Conservation (phyloP, 2,329 filamentous ascomycete genomes). For the Fusarium ramigenum region DNA sequence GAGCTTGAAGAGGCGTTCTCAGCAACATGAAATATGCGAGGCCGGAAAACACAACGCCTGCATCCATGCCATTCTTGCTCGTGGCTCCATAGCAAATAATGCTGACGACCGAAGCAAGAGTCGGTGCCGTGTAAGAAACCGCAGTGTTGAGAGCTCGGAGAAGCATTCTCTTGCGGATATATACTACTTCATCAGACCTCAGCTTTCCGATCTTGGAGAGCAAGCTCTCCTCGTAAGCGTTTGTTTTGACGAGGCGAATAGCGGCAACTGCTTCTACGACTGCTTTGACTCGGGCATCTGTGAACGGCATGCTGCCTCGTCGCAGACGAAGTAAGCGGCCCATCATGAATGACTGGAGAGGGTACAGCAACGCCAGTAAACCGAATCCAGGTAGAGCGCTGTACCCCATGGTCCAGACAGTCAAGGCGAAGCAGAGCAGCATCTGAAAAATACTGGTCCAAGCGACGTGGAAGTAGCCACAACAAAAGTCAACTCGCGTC, state of each 20-base stretch:
- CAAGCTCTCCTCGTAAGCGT: constrained; percentile 20
- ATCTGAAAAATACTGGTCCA: constrained; percentile 48
- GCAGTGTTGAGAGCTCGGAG: constrained; percentile 19
- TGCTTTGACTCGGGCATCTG: constrained; percentile 13
- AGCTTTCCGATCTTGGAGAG: constrained; percentile 23
- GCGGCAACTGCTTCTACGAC: constrained; percentile 20
- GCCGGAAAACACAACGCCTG: constrained; percentile 12
- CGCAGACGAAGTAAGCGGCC: constrained; percentile 6
- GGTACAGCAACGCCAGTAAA: constrained; percentile 10
- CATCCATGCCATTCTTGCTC: constrained; percentile 7
- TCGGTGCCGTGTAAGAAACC: constrained; percentile 15
- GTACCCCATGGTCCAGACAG: constrained; percentile 15
- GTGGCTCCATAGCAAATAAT: constrained; percentile 27
- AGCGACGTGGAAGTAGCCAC: constrained; percentile 45
- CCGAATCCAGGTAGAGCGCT: constrained; percentile 18
- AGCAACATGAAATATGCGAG: constrained; percentile 15
- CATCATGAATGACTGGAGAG: constrained; percentile 29
- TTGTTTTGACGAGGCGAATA: constrained; percentile 19
- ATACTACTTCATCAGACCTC: constrained; percentile 8
- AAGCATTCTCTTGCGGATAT: constrained; percentile 31
- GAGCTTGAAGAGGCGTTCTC: constrained; percentile 8
- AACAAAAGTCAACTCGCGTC: constrained; percentile 46
- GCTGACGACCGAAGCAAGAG: constrained; percentile 14
- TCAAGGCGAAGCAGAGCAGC: constrained; percentile 42
- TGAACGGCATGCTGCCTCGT: constrained; percentile 19